A percentile compares a stretch with the other conserved stretches of the same genome.
Evolutionary conservation across 352 stramenopile genomes (phyloP).

Genomic region (Phytopythium boreale): DNA sequence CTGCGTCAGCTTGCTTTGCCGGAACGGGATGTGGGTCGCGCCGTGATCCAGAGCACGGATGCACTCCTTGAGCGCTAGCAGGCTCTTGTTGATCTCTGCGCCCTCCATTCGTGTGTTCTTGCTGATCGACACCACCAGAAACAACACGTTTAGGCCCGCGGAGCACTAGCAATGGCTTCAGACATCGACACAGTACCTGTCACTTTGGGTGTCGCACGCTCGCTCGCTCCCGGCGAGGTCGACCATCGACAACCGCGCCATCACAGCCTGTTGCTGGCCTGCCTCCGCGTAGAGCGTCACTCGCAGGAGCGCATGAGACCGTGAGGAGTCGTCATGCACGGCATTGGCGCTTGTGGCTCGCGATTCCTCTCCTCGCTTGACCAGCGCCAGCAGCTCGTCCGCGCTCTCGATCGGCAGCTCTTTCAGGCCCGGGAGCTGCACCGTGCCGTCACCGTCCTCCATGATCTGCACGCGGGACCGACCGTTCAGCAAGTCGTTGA

Average conservation of each 20-base stretch:
- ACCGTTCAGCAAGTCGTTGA: conserved; percentile 93
- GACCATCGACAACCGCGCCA: conserved; percentile 75
- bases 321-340: conserved; percentile 90
- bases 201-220: conserved; percentile 90
- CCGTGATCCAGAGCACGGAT: conserved; percentile 92
- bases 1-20: conserved; percentile 95
- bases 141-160: not conserved
- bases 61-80: conserved; percentile 96
- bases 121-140: conserved; percentile 9
- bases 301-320: conserved; percentile 91
- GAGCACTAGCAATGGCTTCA: not conserved
- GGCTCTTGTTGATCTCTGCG: conserved; percentile 96
- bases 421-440: conserved; percentile 91
- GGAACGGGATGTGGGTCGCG: conserved; percentile 90
- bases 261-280: conserved; percentile 15
- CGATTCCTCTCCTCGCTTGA: conserved; percentile 82
- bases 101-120: conserved; percentile 93
- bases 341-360: conserved; percentile 95
- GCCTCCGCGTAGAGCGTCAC: conserved; percentile 57
- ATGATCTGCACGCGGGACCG: conserved; percentile 88
- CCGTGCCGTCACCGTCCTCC: conserved; percentile 90
- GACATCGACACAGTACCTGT: conserved; percentile 30
- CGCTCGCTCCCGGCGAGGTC: conserved; percentile 94
- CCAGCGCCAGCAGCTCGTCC: conserved; percentile 88
- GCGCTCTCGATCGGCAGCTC: conserved; percentile 74